These are phyloP conservation scores for Paecilomyces sp. DNA, from an alignment of 2,329 filamentous ascomycete species.

Conservation along the genomic window DNA sequence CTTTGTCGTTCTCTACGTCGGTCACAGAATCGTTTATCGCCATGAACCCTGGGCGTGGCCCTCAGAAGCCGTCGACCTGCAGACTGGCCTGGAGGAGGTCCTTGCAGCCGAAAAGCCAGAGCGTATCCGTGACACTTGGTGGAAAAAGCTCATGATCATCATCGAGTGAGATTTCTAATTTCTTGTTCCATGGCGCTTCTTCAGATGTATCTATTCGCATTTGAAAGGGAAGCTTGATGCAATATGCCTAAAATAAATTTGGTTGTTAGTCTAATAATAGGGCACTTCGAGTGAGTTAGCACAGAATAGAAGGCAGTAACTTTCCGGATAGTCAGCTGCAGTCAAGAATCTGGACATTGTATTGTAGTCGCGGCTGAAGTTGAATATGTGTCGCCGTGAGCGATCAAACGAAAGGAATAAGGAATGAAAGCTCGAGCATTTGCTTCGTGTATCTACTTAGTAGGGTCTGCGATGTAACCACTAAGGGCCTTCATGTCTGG, in stretches of 20 bases:
- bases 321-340: too few relatives aligned
- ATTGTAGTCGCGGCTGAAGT: too few relatives aligned
- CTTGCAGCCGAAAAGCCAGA: constrained; percentile 38
- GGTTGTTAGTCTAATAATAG: too few relatives aligned
- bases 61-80: constrained; percentile 45
- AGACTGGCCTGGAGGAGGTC: constrained; percentile 47
- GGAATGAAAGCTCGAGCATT: too few relatives aligned
- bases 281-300: too few relatives aligned
- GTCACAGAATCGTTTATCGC: constrained; percentile 40
- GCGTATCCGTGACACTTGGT: constrained; percentile 22
- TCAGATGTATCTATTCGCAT: background rate
- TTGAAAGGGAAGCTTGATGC: background rate
- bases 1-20: constrained; percentile 48
- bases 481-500: too few relatives aligned
- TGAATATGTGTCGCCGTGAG: too few relatives aligned
- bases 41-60: constrained; percentile 45
- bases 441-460: too few relatives aligned
- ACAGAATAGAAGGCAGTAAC: too few relatives aligned
- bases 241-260: background rate
- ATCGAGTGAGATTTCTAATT: constrained; percentile 15
- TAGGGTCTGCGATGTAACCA: too few relatives aligned
- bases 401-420: too few relatives aligned
- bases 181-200: background rate
- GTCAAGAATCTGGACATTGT: too few relatives aligned
- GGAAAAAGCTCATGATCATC: constrained; percentile 22